These are phyloP conservation scores for Leccinum truebloodii DNA, from an alignment of 768 basidiomycete species.

Conservation along the genomic window DNA sequence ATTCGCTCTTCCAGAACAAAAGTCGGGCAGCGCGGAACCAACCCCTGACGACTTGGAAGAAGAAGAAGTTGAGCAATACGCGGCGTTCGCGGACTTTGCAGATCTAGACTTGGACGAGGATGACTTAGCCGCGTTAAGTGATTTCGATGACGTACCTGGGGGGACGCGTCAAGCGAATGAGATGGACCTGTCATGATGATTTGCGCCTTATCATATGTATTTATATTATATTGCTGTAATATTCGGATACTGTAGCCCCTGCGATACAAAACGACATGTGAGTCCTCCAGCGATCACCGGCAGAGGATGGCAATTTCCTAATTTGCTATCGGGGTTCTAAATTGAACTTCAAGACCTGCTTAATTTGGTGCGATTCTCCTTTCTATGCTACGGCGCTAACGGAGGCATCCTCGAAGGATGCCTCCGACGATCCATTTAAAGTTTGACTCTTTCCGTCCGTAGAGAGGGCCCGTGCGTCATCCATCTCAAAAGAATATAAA, in stretches of 20 bases:
- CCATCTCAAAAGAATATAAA: slow-evolving; percentile 27
- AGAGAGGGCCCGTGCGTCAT: slow-evolving; percentile 33
- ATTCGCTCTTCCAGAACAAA: slow-evolving; percentile 6
- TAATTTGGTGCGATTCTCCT: slow-evolving; percentile 23
- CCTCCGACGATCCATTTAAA: slow-evolving; percentile 19
- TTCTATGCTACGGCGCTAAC: slow-evolving; percentile 17
- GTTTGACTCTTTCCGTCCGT: slow-evolving; percentile 21
- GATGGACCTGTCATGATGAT: slow-evolving; percentile 30
- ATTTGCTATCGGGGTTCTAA: slow-evolving; percentile 20
- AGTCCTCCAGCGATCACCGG: slow-evolving; percentile 13
- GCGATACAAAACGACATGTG: no score
- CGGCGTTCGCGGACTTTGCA: slow-evolving; percentile 47
- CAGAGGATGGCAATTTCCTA: slow-evolving; percentile 18
- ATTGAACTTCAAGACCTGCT: slow-evolving; percentile 30
- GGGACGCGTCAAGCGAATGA: slow-evolving; percentile 11
- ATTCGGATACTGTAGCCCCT: background rate
- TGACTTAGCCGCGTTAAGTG: slow-evolving; percentile 20
- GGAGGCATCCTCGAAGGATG: slow-evolving; percentile 26
- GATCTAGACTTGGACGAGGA: slow-evolving; percentile 36
- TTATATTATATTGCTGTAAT: background rate
- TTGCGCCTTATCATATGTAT: background rate
- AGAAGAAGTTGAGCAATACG: slow-evolving; percentile 42
- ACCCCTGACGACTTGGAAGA: slow-evolving; percentile 52
- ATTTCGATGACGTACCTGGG: slow-evolving; percentile 20
- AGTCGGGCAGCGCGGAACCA: slow-evolving; percentile 18